Evolutionary conservation across 306 rosid genomes (phyloP), one percentile per base, ranked within the genome.

Genomic region (Casuarina equisetifolia): DNA sequence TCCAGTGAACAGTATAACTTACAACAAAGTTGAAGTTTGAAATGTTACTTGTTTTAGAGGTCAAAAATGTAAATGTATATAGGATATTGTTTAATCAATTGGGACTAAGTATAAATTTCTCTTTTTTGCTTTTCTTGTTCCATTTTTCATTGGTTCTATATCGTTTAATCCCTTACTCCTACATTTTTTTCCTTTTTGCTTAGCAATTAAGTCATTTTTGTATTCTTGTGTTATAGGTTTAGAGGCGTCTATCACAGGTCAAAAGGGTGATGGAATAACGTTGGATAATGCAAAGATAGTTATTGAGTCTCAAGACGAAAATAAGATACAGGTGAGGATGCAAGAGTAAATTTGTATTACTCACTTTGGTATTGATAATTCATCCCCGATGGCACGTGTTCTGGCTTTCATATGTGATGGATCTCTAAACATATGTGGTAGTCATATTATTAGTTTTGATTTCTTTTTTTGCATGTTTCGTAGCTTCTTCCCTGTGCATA

Each of bases 161-260:
- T 2, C 25, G 16, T 48, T 49, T 46, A 5, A 13, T 58, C 19
- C 74, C 54, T 79, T 17, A 67, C 48, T 43, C 15, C 16, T 70
- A 39, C 78, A 51, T 40, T 46, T 35, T 3, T 48, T 40, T 46
- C 19, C 2, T 48, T 54, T 10, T 55, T 48, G n/a, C 12, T 42
- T n/a, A 54, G 69, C 12, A 25, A 68, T 66, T 4, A 10, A 74
- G 61, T 79, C 45, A 36, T 75, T 16, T 25, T 73, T 6, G 50
- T 61, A n/a, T 39, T 77, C 12, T 78, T 32, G 50, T 39, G 1
- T 81, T 83, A 82, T 82, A 94, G 98, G 96, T 76, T 78, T 90
- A 40, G 96, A 88, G 82, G 96, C 94, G 80, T 89, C 93, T 55
- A 83, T 88, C 76, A 76, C 88, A 70, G 93, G 85, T 80, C 71